Evolutionary conservation across 2,329 filamentous ascomycete genomes (phyloP).

Genomic region (Septoria linicola): DNA sequence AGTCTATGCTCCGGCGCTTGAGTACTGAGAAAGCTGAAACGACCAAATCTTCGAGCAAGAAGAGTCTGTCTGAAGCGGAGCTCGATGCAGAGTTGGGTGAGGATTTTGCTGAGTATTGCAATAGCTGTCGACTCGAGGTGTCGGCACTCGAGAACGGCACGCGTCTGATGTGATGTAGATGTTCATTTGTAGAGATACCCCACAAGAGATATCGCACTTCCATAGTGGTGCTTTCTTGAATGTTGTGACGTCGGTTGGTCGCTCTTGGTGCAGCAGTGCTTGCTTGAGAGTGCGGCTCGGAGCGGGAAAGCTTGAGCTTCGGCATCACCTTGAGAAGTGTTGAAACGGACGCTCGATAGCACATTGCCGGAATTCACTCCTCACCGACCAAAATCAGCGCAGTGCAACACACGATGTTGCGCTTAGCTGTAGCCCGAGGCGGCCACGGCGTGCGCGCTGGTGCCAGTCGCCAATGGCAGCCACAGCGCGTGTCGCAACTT

Average conservation of each 20-base stretch:
- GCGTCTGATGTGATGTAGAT: slow-evolving; percentile 17
- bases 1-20: slow-evolving; percentile 47
- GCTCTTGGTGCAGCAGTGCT: neutral
- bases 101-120: slow-evolving; percentile 61
- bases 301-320: no score
- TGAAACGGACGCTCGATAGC: no score
- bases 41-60: neutral
- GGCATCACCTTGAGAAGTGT: no score
- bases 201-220: neutral
- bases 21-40: slow-evolving; percentile 20
- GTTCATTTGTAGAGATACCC: neutral
- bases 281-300: no score
- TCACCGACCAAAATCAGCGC: no score
- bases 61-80: neutral
- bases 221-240: neutral
- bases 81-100: slow-evolving; percentile 47
- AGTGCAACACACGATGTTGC: slow-evolving; percentile 23
- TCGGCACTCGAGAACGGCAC: slow-evolving; percentile 17
- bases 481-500: slow-evolving; percentile 12
- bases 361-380: no score
- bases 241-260: no score
- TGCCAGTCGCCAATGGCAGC: slow-evolving; percentile 23
- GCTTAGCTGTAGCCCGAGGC: slow-evolving; percentile 26
- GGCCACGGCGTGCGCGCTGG: slow-evolving; percentile 14
- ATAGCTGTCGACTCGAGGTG: slow-evolving; percentile 54